Base-by-base conservation (phyloP, 2,329 filamentous ascomycete species). In the Cryphonectria parasitica region DNA sequence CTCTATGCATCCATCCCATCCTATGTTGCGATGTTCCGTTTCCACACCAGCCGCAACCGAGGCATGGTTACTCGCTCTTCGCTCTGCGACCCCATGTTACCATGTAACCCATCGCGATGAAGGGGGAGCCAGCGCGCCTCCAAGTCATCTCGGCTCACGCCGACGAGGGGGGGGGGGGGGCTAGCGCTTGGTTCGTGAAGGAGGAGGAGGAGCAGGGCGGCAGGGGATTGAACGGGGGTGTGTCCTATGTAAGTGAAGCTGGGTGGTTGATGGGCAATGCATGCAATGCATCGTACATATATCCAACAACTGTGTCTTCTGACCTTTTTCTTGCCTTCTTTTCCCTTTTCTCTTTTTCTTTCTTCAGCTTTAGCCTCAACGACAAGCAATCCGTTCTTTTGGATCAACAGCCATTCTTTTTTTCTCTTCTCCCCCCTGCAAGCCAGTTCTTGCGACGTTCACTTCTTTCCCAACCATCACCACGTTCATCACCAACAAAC, bases 371-470 rank as follows among this genome's bases (percentile, higher is more conserved):
- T 66, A 70, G 56, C 65, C 67, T 68, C 66, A 72, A 72, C 65
- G 41, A 60, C 71, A 67, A 45, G 67, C 64, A 43, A 56, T 52
- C 52, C 62, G 67, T 62, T 66, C 28, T 34, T 69, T 69, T 66
- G 69, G 68, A 71, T 61, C 71, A 71, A 61, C 71, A 56, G 71
- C 49, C 71, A 69, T 72, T 72, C 69, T 71, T 72, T 72, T 71
- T 66, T 69, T 49, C 34, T 34, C 34, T 34, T 34, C 34, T 34
- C 13, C 7, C 5, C 41, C 22, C 39, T 68, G 71, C 71, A 66
- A 72, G 69, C 69, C 63, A 72, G 71, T 65, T 70, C 69, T 72
- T 72, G 71, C 69, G 45, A 68, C 45, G 45, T 69, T 68, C 64
- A 54, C 66, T 66, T 68, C 67, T n/a, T 52, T 58, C 68, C 49